These are phyloP conservation scores for Hygrophoropsis aurantiaca DNA, from an alignment of 768 basidiomycete genomes.

Conservation along the genomic window DNA sequence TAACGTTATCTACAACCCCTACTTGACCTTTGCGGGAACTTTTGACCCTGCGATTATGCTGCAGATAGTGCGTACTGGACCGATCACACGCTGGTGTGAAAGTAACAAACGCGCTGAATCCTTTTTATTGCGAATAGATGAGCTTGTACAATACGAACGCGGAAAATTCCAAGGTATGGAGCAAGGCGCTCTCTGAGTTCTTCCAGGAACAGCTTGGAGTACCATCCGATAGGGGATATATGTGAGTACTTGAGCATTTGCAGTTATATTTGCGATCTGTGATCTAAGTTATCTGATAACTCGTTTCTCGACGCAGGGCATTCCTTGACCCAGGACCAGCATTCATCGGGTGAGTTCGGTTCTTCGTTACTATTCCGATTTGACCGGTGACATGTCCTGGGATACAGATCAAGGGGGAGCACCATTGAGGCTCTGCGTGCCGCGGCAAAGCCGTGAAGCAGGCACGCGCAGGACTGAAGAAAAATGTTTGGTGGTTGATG, in stretches of 20 bases:
- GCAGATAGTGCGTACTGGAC: conserved; percentile 46
- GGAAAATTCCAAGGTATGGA: conserved; percentile 48
- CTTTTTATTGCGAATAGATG: conserved; percentile 35
- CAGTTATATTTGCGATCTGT: neutral
- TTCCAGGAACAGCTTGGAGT: conserved; percentile 54
- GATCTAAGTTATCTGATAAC: too few species aligned
- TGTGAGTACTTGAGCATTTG: conserved; percentile 33
- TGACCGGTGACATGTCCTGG: too few species aligned
- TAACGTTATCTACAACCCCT: conserved; percentile 56
- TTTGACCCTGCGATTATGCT: conserved; percentile 68
- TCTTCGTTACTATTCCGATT: too few species aligned
- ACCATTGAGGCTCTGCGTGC: neutral
- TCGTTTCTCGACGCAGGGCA: conserved; percentile 11
- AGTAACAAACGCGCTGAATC: neutral
- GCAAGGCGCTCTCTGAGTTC: conserved; percentile 53
- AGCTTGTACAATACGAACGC: conserved; percentile 57
- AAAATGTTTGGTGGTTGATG: too few species aligned
- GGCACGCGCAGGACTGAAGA: too few species aligned
- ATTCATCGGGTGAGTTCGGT: conserved; percentile 20
- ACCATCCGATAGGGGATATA: conserved; percentile 55
- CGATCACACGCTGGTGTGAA: neutral
- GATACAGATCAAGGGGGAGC: neutral
- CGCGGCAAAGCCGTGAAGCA: neutral
- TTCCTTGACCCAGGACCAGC: conserved; percentile 26
- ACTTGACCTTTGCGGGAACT: conserved; percentile 58